Conservation (phyloP, 441 rosid genomes). For the Dalechampia spathulata region DNA sequence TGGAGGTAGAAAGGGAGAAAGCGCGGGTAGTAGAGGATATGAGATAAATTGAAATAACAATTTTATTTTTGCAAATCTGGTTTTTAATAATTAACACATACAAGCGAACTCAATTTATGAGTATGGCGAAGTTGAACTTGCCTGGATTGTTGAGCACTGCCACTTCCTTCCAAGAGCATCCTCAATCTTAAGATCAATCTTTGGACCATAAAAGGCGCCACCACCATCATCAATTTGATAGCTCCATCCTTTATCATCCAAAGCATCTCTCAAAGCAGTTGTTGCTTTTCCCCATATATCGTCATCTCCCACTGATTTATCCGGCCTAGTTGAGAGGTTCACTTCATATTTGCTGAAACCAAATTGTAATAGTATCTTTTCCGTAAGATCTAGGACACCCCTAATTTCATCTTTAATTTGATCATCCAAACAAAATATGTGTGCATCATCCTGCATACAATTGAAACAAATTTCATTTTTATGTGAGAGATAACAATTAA, state of each 20-base stretch:
- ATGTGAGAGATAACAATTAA: too few relatives aligned
- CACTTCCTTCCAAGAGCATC: conserved; percentile 96
- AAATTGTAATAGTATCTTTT: conserved; percentile 69
- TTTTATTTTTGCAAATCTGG: too few relatives aligned
- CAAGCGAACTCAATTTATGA: too few relatives aligned
- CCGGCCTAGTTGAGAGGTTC: conserved; percentile 88
- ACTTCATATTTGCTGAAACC: conserved; percentile 79
- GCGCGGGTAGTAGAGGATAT: neutral
- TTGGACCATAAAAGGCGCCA: conserved; percentile 98
- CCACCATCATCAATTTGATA: conserved; percentile 93
- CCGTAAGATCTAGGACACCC: conserved; percentile 84
- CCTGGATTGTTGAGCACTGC: conserved; percentile 99
- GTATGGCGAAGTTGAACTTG: neutral
- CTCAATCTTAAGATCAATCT: conserved; percentile 90
- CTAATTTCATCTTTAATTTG: conserved; percentile 91
- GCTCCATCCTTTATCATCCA: conserved; percentile 87
- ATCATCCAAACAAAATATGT: conserved; percentile 88
- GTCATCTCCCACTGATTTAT: conserved; percentile 78
- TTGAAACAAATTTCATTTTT: neutral
- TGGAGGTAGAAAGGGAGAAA: neutral
- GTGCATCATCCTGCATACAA: conserved; percentile 81
- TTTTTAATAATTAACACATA: too few relatives aligned
- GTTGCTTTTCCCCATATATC: conserved; percentile 90
- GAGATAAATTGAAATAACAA: too few relatives aligned
- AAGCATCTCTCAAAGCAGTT: conserved; percentile 68